Evolutionary conservation across 495 filamentous ascomycete species (phyloP).

Genomic region (Podospora tetraspora): DNA sequence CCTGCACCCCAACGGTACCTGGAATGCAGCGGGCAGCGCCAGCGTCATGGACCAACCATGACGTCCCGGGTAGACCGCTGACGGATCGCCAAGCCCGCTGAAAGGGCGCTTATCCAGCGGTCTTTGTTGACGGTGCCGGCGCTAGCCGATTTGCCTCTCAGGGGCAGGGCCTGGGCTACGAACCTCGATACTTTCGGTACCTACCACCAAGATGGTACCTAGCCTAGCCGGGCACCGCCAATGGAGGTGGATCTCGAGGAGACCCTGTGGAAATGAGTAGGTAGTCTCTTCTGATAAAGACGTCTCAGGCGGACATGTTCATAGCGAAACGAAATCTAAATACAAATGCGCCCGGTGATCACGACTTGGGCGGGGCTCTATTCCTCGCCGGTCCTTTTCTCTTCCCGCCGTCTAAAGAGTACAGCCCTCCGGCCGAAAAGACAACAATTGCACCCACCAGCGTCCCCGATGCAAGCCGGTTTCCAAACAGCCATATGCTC

Average conservation of each 20-base stretch:
- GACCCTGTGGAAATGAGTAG: neutral
- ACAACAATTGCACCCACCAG: constrained; percentile 76
- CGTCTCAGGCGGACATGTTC: neutral
- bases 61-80: constrained; percentile 12
- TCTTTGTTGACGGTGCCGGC: neutral
- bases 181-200: too few relatives aligned
- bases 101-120: constrained; percentile 7
- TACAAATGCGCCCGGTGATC: constrained; percentile 7
- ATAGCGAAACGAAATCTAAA: constrained; percentile 3
- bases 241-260: neutral
- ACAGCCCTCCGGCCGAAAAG: constrained; percentile 80
- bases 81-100: constrained; percentile 18
- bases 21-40: neutral
- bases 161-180: too few relatives aligned
- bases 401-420: constrained; percentile 64
- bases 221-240: too few relatives aligned
- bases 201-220: too few relatives aligned
- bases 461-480: constrained; percentile 67
- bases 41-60: constrained; percentile 5
- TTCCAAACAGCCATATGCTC: constrained; percentile 91
- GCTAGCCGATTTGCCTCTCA: neutral
- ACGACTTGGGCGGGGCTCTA: constrained; percentile 19
- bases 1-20: neutral
- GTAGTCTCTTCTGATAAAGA: neutral
- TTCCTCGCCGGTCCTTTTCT: constrained; percentile 26